phyloP scores from a whole-genome alignment of 2,329 filamentous ascomycete species.

The Neospermospora avenae region DNA sequence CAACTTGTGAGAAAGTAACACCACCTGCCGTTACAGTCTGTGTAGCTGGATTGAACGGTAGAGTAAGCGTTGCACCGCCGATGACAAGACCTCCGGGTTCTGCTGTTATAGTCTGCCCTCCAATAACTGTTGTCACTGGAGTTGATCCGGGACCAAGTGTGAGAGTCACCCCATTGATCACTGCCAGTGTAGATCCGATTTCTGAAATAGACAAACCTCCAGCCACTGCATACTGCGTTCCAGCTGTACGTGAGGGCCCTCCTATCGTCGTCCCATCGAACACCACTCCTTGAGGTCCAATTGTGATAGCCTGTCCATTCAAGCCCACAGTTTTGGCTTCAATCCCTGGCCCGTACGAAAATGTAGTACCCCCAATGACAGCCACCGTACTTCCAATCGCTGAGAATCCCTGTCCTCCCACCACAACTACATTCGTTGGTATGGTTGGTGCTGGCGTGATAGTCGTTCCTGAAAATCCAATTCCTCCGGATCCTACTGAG shows the following conservation, averaged over 20 bases:
- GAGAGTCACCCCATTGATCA: conserved; percentile 50
- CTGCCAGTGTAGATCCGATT: conserved; percentile 36
- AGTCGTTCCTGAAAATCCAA: conserved; percentile 25
- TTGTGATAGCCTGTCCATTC: conserved; percentile 28
- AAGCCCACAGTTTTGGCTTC: conserved; percentile 21
- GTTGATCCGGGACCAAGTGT: conserved; percentile 46
- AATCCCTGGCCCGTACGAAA: conserved; percentile 24
- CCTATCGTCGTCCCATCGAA: conserved; percentile 25
- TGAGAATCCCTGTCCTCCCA: conserved; percentile 24
- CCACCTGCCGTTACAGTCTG: conserved; percentile 25
- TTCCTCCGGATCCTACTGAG: conserved; percentile 24
- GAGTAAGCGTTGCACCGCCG: conserved; percentile 20
- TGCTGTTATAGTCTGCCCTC: conserved; percentile 50
- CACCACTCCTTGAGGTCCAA: conserved; percentile 24
- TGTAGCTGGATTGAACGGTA: conserved; percentile 26
- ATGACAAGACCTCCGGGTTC: conserved; percentile 45
- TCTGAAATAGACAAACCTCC: conserved; percentile 30
- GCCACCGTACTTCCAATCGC: conserved; percentile 23
- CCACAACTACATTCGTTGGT: conserved; percentile 26
- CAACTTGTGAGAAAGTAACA: conserved; percentile 27
- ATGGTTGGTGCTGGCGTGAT: conserved; percentile 17
- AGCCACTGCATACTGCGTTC: conserved; percentile 27
- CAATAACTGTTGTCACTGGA: conserved; percentile 45
- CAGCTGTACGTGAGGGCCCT: conserved; percentile 19
- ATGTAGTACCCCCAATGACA: conserved; percentile 20